These are phyloP conservation scores for Psilocybe azurescens DNA, from an alignment of 768 basidiomycete genomes.

Conservation along the genomic window DNA sequence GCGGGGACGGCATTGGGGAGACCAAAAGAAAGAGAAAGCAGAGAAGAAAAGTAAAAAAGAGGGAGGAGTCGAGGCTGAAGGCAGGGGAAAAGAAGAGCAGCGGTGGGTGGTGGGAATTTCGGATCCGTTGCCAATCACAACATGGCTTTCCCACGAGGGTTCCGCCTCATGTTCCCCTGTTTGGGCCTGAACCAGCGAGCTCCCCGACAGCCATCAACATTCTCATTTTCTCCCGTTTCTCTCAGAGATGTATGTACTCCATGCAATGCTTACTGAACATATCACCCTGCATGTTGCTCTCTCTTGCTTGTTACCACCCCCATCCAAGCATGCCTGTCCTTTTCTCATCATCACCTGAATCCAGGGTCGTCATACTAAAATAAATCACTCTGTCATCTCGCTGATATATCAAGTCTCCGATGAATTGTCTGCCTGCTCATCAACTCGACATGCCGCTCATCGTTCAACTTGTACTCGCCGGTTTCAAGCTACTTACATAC, in stretches of 20 bases:
- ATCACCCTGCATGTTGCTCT: background rate
- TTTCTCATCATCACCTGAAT: background rate
- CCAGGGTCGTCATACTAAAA: background rate
- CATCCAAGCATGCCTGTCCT: background rate
- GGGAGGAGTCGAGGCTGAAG: slow-evolving; percentile 26
- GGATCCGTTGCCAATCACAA: slow-evolving; percentile 49
- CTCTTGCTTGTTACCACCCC: background rate
- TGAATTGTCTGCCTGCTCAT: background rate
- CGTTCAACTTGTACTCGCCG: no score
- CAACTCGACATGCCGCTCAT: no score
- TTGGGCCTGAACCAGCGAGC: slow-evolving; percentile 28
- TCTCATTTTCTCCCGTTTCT: slow-evolving; percentile 14
- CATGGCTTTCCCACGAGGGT: slow-evolving; percentile 44
- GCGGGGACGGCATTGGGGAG: slow-evolving; percentile 47
- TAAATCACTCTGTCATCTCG: background rate
- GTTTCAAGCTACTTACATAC: no score
- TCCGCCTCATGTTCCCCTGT: slow-evolving; percentile 42
- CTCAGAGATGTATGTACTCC: background rate
- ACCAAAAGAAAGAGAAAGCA: slow-evolving; percentile 54
- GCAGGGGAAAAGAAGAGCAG: slow-evolving; percentile 31
- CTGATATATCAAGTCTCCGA: slow-evolving; percentile 16
- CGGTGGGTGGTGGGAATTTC: slow-evolving; percentile 39
- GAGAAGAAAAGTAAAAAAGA: slow-evolving; percentile 43
- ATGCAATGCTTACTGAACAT: background rate
- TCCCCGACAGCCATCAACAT: slow-evolving; percentile 18